Evolutionary conservation across 441 rosid genomes (phyloP).

Genomic region (Viola pubescens): DNA sequence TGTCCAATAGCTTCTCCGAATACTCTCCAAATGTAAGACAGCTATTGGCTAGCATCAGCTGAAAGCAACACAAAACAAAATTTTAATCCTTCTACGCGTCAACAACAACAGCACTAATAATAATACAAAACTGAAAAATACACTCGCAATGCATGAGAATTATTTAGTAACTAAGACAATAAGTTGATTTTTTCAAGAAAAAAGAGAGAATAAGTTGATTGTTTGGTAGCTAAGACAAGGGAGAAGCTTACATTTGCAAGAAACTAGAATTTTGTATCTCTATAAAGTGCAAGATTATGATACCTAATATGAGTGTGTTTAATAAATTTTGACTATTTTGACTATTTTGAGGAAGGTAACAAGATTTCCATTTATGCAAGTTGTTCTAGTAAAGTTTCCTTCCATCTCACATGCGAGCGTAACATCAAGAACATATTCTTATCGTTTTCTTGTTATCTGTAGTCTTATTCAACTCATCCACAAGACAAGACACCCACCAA

Average conservation of each 20-base stretch:
- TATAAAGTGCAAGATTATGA: no score
- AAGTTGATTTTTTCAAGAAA: no score
- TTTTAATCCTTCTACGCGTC: not conserved
- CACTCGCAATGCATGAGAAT: no score
- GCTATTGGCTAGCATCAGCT: conserved; percentile 43
- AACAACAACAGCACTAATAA: no score
- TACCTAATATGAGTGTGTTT: no score
- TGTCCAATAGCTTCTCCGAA: conserved; percentile 68
- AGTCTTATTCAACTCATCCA: not conserved
- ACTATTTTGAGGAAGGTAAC: not conserved
- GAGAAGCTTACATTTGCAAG: no score
- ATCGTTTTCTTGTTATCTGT: not conserved
- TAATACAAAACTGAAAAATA: no score
- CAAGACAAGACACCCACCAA: not conserved
- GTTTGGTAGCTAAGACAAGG: no score
- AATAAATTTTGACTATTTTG: conserved; percentile 3
- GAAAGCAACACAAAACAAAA: conserved; percentile 20
- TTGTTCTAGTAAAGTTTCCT: not conserved
- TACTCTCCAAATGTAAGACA: conserved; percentile 75
- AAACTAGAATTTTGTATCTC: no score
- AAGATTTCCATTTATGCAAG: not conserved
- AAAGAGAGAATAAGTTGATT: no score
- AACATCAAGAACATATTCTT: not conserved
- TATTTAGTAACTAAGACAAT: no score
- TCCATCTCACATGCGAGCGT: not conserved